Evolutionary conservation across 2,329 filamentous ascomycete species (phyloP).

Genomic region (Neoarthrinium moseri): DNA sequence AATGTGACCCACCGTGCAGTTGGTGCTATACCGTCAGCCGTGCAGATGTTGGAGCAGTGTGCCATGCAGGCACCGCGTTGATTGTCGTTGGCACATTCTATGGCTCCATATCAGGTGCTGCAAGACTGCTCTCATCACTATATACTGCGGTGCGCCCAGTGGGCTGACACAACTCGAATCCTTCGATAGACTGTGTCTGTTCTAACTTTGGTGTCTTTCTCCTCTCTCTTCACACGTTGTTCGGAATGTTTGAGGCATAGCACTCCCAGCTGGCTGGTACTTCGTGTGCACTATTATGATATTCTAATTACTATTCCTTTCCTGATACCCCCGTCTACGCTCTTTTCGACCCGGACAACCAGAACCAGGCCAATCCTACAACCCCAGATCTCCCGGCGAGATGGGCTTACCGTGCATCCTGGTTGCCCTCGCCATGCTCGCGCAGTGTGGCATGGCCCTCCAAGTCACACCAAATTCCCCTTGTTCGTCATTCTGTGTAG

Average conservation of each 20-base stretch:
- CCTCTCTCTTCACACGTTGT: conserved; percentile 15
- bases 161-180: not conserved
- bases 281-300: conserved; percentile 10
- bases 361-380: not conserved
- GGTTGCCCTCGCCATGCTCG: conserved; percentile 17
- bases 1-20: conserved; percentile 5
- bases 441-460: conserved; percentile 27
- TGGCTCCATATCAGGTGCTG: not conserved
- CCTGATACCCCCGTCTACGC: not conserved
- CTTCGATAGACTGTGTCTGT: conserved; percentile 8
- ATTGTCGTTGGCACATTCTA: not conserved
- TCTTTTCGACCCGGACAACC: not conserved
- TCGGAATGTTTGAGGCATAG: conserved; percentile 6
- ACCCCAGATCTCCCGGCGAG: conserved; percentile 16
- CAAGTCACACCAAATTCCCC: conserved; percentile 55
- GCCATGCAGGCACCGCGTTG: not conserved
- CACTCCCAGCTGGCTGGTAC: conserved; percentile 28
- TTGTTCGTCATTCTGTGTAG: conserved; percentile 49
- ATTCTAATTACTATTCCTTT: not conserved
- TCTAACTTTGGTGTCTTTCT: conserved; percentile 13
- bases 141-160: conserved; percentile 6
- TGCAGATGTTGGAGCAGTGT: too few relatives aligned
- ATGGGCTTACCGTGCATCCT: conserved; percentile 24
- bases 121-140: too few relatives aligned
- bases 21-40: not conserved